A percentile compares a stretch with the other conserved stretches of the same genome.
Conservation (phyloP, 1,139 yeast genomes). For the Martiniozyma asiatica region DNA sequence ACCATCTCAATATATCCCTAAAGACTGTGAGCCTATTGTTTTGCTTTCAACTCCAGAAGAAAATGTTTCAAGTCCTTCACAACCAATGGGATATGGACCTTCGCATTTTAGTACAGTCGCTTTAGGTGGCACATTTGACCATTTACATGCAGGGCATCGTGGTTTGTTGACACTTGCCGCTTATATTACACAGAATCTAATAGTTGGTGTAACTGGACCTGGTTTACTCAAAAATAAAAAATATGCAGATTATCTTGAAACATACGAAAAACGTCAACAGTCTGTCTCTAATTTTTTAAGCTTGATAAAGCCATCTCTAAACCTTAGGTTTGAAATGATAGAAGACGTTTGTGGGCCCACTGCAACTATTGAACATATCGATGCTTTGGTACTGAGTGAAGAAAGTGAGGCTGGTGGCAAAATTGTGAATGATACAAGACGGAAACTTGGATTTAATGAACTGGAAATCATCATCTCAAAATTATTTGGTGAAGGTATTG, state of each 20-base stretch:
- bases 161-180: slow-evolving; percentile 65
- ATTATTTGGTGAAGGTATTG: slow-evolving; percentile 65
- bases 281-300: slow-evolving; percentile 38
- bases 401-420: slow-evolving; percentile 75
- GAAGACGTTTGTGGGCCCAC: slow-evolving; percentile 95
- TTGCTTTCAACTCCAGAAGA: too few species aligned
- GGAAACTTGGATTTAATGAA: slow-evolving; percentile 38
- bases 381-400: slow-evolving; percentile 67
- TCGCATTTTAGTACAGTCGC: slow-evolving; percentile 30
- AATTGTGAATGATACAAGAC: slow-evolving; percentile 54
- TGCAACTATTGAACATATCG: slow-evolving; percentile 60
- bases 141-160: slow-evolving; percentile 91
- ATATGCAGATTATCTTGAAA: slow-evolving; percentile 52
- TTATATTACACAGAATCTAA: slow-evolving; percentile 45
- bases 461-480: slow-evolving; percentile 52
- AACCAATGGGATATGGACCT: too few species aligned
- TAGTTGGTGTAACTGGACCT: slow-evolving; percentile 81
- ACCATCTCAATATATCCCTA: too few species aligned
- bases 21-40: too few species aligned
- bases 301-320: slow-evolving; percentile 33
- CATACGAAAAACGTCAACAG: slow-evolving; percentile 39
- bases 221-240: slow-evolving; percentile 64
- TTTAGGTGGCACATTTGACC: slow-evolving; percentile 96
- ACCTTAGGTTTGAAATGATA: slow-evolving; percentile 29
- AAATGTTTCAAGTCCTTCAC: too few species aligned